phyloP scores from a whole-genome alignment of 345 rosid genomes.

The Cochlearia excelsa region DNA sequence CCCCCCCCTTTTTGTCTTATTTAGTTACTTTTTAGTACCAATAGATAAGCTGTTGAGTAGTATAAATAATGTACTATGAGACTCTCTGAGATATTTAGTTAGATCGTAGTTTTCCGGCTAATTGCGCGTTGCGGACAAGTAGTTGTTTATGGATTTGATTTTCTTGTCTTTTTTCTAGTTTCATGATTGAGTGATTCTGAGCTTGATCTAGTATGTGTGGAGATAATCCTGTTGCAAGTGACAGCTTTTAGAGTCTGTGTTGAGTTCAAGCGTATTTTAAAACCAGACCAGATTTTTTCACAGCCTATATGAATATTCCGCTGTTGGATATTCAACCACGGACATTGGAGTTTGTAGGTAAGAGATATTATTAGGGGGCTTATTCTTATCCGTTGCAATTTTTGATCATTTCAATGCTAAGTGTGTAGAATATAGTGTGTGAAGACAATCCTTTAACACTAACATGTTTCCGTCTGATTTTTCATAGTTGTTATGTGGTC shows the following conservation, averaged over 20 bases:
- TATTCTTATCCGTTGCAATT: neutral
- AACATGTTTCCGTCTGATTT: neutral
- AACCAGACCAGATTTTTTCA: constrained; percentile 22
- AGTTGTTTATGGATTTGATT: constrained; percentile 15
- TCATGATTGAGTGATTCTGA: constrained; percentile 16
- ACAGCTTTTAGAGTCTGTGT: constrained; percentile 33
- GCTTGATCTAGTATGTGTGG: neutral
- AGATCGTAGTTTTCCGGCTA: constrained; percentile 26
- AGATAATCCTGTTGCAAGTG: constrained; percentile 15
- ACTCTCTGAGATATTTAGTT: neutral
- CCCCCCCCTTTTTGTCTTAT: neutral
- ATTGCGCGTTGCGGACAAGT: constrained; percentile 25
- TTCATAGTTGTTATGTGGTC: too few relatives aligned
- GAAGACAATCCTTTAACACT: neutral
- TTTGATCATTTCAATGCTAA: neutral
- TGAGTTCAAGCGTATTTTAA: constrained; percentile 14
- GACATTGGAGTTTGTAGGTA: constrained; percentile 71
- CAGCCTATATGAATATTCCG: constrained; percentile 51
- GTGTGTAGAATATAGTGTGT: neutral
- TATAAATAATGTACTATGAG: too few relatives aligned
- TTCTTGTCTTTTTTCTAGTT: neutral
- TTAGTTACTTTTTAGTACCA: too few relatives aligned
- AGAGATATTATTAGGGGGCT: constrained; percentile 24
- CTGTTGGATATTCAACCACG: constrained; percentile 81
- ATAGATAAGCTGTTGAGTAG: constrained; percentile 8